phyloP scores from a whole-genome alignment of 345 rosid genomes.

The Brassica incana region DNA sequence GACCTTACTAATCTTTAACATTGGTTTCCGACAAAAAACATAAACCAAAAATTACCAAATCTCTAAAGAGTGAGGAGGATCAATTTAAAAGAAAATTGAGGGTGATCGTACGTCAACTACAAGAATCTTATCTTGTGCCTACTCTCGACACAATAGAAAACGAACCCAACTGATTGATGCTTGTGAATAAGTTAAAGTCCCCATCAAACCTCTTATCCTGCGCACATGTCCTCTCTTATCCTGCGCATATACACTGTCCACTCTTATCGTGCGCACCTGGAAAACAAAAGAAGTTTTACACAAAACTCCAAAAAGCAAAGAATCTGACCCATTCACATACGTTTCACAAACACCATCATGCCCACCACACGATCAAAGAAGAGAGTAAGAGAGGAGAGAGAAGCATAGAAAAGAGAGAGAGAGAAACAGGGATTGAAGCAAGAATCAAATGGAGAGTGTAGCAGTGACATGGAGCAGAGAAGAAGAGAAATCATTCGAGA shows the following conservation, averaged over 20 bases:
- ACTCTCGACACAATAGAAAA: constrained; percentile 23
- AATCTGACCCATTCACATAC: constrained; percentile 42
- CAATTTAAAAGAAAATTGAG: background rate
- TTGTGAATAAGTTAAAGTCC: constrained; percentile 26
- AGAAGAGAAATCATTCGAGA: constrained; percentile 82
- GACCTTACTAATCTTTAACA: background rate
- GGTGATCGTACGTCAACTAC: constrained; percentile 35
- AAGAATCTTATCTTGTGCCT: constrained; percentile 35
- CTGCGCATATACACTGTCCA: background rate
- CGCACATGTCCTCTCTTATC: constrained; percentile 8
- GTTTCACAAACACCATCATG: constrained; percentile 34
- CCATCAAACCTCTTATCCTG: constrained; percentile 1
- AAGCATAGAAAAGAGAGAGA: background rate
- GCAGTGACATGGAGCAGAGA: constrained; percentile 68
- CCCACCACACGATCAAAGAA: constrained; percentile 42
- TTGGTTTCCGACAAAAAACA: background rate
- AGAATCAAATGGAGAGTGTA: constrained; percentile 49
- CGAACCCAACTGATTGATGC: constrained; percentile 31
- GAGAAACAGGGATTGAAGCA: constrained; percentile 4
- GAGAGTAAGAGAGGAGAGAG: constrained; percentile 5
- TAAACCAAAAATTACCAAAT: background rate
- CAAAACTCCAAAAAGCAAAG: constrained; percentile 36
- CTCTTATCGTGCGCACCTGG: constrained; percentile 27
- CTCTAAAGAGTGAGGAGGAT: background rate
- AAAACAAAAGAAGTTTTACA: constrained; percentile 13